A percentile compares a stretch with the other conserved stretches of the same genome.
These are phyloP conservation scores for Ascoidea asiatica DNA, from an alignment of 805 yeast species.

Conservation along the genomic window DNA sequence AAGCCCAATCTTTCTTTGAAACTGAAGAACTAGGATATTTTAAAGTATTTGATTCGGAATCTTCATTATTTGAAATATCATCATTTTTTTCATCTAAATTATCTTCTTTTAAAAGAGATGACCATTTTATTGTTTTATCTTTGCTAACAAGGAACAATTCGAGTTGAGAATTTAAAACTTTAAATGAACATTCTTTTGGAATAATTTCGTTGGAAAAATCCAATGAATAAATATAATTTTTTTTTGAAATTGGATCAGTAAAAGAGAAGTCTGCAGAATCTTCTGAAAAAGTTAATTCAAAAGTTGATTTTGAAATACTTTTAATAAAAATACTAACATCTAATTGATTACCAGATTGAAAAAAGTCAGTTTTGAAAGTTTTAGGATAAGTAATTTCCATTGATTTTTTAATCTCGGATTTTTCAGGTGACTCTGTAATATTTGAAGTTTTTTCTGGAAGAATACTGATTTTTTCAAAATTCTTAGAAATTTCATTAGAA, in stretches of 20 bases:
- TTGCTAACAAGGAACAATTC: constrained; percentile 44
- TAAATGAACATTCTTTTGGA: constrained; percentile 28
- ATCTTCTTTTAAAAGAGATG: constrained; percentile 23
- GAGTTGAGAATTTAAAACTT: constrained; percentile 57
- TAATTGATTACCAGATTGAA: constrained; percentile 45
- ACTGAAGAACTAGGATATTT: constrained; percentile 54
- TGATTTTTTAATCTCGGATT: not conserved
- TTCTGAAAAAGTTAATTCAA: constrained; percentile 25
- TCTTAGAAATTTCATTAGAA: not conserved
- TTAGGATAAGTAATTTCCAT: constrained; percentile 10
- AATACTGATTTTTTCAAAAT: too few relatives aligned
- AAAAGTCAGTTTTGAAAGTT: constrained; percentile 49
- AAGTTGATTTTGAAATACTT: constrained; percentile 37
- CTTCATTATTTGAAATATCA: constrained; percentile 16
- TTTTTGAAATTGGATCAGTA: constrained; percentile 34
- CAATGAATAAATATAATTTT: constrained; percentile 42
- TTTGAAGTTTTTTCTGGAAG: not conserved
- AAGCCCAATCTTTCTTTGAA: constrained; percentile 55
- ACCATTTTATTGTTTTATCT: constrained; percentile 40
- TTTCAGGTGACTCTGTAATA: not conserved
- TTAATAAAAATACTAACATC: constrained; percentile 63
- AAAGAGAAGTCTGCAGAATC: constrained; percentile 29
- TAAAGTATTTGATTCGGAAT: constrained; percentile 9
- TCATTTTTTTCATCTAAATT: not conserved
- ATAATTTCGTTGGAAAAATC: constrained; percentile 40